Evolutionary conservation across 1,284 basidiomycete genomes (phyloP).

Genomic region (Naganishia albida): DNA sequence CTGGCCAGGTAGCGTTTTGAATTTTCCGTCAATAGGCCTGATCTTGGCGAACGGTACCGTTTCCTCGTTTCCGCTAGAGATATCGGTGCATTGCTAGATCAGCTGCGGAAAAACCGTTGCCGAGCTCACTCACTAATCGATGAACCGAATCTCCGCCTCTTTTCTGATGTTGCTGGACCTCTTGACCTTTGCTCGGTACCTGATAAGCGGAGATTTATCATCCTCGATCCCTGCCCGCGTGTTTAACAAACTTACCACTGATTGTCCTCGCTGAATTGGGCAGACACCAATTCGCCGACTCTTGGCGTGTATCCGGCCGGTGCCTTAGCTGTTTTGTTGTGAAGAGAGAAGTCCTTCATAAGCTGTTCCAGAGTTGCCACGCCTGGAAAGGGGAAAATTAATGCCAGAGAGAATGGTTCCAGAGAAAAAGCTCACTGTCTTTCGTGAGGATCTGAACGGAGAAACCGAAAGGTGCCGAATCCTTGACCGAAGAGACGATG

Average conservation of each 20-base stretch:
- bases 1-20: slow-evolving; percentile 76
- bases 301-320: slow-evolving; percentile 71
- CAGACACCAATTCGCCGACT: slow-evolving; percentile 85
- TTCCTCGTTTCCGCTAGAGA: slow-evolving; percentile 82
- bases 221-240: background rate
- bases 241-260: slow-evolving; percentile 61
- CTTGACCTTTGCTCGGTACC: slow-evolving; percentile 83
- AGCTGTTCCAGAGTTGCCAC: slow-evolving; percentile 86
- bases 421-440: slow-evolving; percentile 62
- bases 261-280: slow-evolving; percentile 65
- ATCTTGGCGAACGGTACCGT: slow-evolving; percentile 68
- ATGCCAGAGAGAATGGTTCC: background rate
- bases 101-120: no score
- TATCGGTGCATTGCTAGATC: slow-evolving; percentile 1
- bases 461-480: slow-evolving; percentile 75
- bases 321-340: slow-evolving; percentile 66
- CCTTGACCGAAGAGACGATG: slow-evolving; percentile 84
- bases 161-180: slow-evolving; percentile 78
- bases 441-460: slow-evolving; percentile 84
- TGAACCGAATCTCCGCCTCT: slow-evolving; percentile 54
- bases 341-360: slow-evolving; percentile 86
- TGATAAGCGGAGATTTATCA: slow-evolving; percentile 18
- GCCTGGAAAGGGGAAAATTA: slow-evolving; percentile 55
- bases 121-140: slow-evolving; percentile 54
- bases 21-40: slow-evolving; percentile 79